A percentile compares a stretch with the other conserved stretches of the same genome.
Conservation (phyloP, 1,139 yeast species). For the Zygosaccharomyces sapae region DNA sequence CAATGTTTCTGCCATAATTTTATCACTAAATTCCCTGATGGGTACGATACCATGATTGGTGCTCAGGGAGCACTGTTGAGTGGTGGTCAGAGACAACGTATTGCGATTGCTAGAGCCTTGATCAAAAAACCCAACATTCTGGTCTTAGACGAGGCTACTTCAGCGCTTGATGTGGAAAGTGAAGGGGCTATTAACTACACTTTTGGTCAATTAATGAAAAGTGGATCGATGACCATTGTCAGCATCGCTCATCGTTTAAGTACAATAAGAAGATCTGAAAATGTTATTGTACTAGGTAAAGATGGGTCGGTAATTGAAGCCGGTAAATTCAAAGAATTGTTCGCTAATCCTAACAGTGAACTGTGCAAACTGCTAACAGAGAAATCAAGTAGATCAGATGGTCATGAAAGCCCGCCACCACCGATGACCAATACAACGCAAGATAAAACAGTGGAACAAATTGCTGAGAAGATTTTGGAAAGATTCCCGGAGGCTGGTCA, state of each 20-base stretch:
- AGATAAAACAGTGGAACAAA: slow-evolving; percentile 10
- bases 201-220: slow-evolving; percentile 55
- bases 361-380: slow-evolving; percentile 64
- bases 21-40: slow-evolving; percentile 71
- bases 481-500: slow-evolving; percentile 6
- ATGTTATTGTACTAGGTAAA: slow-evolving; percentile 71
- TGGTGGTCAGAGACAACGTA: slow-evolving; percentile 84
- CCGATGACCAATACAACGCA: slow-evolving; percentile 8
- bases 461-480: slow-evolving; percentile 7
- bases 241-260: slow-evolving; percentile 91
- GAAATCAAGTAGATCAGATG: slow-evolving; percentile 27
- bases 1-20: slow-evolving; percentile 77
- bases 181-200: slow-evolving; percentile 78
- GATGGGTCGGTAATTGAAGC: slow-evolving; percentile 82
- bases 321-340: slow-evolving; percentile 66
- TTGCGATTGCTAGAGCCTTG: slow-evolving; percentile 78
- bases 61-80: slow-evolving; percentile 83
- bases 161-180: slow-evolving; percentile 79
- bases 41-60: slow-evolving; percentile 79
- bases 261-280: slow-evolving; percentile 80
- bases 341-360: slow-evolving; percentile 58
- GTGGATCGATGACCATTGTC: slow-evolving; percentile 69
- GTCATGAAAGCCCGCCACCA: background rate
- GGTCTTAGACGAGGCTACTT: slow-evolving; percentile 77
- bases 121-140: slow-evolving; percentile 68